Base-by-base conservation (phyloP, 2,329 filamentous ascomycete genomes). In the Arachnomyces sp. region DNA sequence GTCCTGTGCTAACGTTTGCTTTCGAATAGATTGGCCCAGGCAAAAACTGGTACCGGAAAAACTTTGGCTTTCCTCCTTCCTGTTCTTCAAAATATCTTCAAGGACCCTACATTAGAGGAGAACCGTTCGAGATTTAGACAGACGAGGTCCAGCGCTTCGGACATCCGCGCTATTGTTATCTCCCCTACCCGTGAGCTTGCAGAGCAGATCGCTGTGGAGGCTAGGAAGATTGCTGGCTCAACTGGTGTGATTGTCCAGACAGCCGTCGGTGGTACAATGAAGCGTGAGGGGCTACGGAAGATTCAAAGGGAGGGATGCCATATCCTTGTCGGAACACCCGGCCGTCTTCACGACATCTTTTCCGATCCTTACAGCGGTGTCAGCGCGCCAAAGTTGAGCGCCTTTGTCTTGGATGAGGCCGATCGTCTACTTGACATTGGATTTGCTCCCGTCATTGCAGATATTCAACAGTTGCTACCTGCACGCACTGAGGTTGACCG, bases 41-140 rank as follows among this genome's bases (percentile, higher is more conserved):
- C 92, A 44, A 94, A 86, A 67, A 98, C 92, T 7, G 92, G 92
- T 59, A 96, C 92, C 3, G 92, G 92, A 59, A 98, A 98, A 68
- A 98, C 92, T 0, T 68, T 96, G 42, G 92, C 86, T 28, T 98
- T 96, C 70, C 73, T 98, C 16, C 66, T 96, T 5, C 92, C 92
- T 37, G 71, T 88, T 6, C 67, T 96, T 38, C 86, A 95, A 60
- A 81, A 80, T 44, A 84, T 94, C 56, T 68, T 94, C 45, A 61
- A 65, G 44, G 77, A 86, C 48, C 77, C 79, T 1, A 62, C 67
- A 0, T 72, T 93, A 28, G 77, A 54, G 28, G 43, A 39, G 20
- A 43, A 45, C 34, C 20, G 20, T 25, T 25, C 20, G 9, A 25
- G 20, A 25, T 25, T 25, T 9, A 28, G 36, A 13, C 29, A 28